These are phyloP conservation scores for Aspergillus carlsbadensis DNA, from an alignment of 495 filamentous ascomycete genomes.

Conservation along the genomic window DNA sequence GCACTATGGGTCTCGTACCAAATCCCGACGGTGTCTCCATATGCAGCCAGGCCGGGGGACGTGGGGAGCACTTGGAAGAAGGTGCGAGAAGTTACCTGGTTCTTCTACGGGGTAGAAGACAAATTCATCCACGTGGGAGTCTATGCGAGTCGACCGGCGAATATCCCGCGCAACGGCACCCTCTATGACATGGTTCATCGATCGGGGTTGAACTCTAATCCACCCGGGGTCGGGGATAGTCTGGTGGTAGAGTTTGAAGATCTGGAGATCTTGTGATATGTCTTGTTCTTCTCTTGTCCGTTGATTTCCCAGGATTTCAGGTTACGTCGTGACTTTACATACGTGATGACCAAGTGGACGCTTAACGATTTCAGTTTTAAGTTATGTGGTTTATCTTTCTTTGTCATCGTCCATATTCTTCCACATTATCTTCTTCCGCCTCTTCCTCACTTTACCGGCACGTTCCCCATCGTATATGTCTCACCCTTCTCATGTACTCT, in stretches of 20 bases:
- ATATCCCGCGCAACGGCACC: constrained; percentile 29
- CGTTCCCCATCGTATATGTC: no score
- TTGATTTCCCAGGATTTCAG: background rate
- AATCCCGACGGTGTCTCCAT: constrained; percentile 37
- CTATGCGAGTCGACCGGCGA: constrained; percentile 55
- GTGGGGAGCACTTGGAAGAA: constrained; percentile 54
- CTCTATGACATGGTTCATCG: constrained; percentile 50
- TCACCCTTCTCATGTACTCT: no score
- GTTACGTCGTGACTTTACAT: no score
- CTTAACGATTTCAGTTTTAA: no score
- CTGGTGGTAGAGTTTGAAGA: constrained; percentile 58
- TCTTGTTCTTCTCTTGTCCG: background rate
- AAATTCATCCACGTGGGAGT: constrained; percentile 57
- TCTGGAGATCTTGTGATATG: constrained; percentile 51
- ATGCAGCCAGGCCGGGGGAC: constrained; percentile 35
- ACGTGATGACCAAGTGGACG: no score
- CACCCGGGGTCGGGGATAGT: constrained; percentile 33
- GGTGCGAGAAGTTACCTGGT: constrained; percentile 58
- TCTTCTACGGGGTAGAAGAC: constrained; percentile 60
- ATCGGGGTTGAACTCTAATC: constrained; percentile 23
- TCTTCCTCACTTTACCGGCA: no score
- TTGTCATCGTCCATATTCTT: no score
- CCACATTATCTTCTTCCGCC: no score
- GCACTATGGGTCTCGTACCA: constrained; percentile 60
- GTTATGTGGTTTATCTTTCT: no score